Conservation (phyloP, 2,329 filamentous ascomycete genomes). For the Chaetomium globosum region DNA sequence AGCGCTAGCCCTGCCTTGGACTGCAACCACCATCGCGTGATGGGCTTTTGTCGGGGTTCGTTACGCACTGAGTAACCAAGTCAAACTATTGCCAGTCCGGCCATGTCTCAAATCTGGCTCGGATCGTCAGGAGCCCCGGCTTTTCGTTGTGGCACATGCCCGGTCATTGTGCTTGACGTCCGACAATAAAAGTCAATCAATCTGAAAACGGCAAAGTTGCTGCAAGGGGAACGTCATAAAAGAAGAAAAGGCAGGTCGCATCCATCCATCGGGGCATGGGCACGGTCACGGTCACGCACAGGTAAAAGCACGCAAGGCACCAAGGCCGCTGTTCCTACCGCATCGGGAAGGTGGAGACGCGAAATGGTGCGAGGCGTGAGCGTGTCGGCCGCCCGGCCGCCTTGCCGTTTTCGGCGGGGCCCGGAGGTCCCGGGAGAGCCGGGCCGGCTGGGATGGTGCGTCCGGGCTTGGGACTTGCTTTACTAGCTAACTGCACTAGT, state of each 20-base stretch:
- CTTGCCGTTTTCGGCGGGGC: slow-evolving; percentile 6
- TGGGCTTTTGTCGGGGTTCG: too few relatives aligned
- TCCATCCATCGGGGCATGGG: too few relatives aligned
- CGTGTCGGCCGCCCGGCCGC: neutral
- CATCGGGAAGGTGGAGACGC: slow-evolving; percentile 24
- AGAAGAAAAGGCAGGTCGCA: neutral
- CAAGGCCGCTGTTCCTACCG: slow-evolving; percentile 21
- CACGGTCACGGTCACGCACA: too few relatives aligned
- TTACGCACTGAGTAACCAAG: too few relatives aligned
- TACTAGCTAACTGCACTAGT: neutral
- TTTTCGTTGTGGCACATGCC: neutral
- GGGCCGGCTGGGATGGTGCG: neutral
- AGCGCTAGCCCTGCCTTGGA: neutral
- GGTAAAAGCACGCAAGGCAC: neutral
- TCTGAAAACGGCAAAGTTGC: neutral
- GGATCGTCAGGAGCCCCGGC: neutral
- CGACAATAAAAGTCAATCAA: neutral
- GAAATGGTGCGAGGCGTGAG: slow-evolving; percentile 2
- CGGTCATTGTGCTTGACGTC: neutral
- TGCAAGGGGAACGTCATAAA: too few relatives aligned
- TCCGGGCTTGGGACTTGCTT: neutral
- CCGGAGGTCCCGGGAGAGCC: neutral
- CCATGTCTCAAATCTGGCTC: neutral
- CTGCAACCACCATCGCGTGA: neutral
- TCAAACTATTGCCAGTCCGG: too few relatives aligned